Base-by-base conservation (phyloP, 1,284 basidiomycete species). In the Mrakiaceae sp. region DNA sequence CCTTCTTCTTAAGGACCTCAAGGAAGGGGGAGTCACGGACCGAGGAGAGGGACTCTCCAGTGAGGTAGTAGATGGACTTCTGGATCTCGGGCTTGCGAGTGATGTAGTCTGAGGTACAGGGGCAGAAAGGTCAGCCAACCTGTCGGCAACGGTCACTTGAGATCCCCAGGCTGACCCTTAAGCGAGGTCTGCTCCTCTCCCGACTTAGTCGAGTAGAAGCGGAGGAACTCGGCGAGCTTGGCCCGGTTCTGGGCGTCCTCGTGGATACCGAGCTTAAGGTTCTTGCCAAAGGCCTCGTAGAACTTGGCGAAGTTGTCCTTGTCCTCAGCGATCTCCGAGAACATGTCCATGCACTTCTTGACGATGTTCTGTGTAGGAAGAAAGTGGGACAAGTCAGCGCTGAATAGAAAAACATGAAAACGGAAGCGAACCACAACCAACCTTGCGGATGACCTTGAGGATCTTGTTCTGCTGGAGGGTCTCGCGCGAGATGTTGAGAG, bases 401-500 rank as follows among this genome's bases (percentile, higher is more conserved):
- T 27, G 27, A 2, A 27, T 27, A 27, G 27, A 27, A 1, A 27
- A 70, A 75, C 73, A 52, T 64, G 47, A 12, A 16, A 11, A 11
- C 42, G 11, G 52, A 27, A 27, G 27, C 14, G 16, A 70, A n/a
- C n/a, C n/a, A n/a, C n/a, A 73, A 78, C 56, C 6, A 27, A 47
- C 78, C 75, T 79, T 79, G 70, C 92, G 89, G 78, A 96, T 95
- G 78, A 95, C 93, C 85, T 98, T 99, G 74, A 99, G 87, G 72
- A 99, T 98, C 87, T 98, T 98, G 87, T 98, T 98, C 79, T 98
- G 96, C 80, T 99, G 95, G 67, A 99, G 87, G 47, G 94, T 97
- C 84, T 99, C 96, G 81, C 96, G 94, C 66, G 95, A 98, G 79
- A 99, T 98, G 85, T 99, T 99, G 76, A 98, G 88, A 56, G 95